Evolutionary conservation across 129 eudicot species (phyloP), one percentile per base, ranked within the genome.

Genomic region (Saussurea involucrata): DNA sequence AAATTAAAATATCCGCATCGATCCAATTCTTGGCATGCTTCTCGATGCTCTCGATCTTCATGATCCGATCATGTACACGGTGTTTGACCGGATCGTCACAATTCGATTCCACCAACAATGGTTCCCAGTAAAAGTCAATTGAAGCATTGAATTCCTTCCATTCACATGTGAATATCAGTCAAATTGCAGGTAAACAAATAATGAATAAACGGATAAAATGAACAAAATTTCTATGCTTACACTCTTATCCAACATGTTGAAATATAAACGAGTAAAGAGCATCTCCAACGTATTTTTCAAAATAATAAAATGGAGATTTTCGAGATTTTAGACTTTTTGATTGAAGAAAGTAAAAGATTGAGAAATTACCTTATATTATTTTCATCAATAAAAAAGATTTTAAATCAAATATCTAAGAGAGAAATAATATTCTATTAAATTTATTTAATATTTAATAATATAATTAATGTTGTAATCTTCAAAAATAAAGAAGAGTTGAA

Each of bases 41-140:
- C 46, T 88, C 90, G 29, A 90, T 90, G 68, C 84, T 83, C 21
- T 90, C 84, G 13, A 77, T 76, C 53, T 82, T 81, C 37, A 90
- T 82, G 58, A 84, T 90, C 37, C 96, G 84, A 8, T 87, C 88
- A 12, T 58, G 76, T 2, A 85, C 80, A 0, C 88, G 83, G 36
- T 88, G 96, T 29, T 40, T 71, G 9, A 82, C 82, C 12, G 92
- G 92, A 72, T 90, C 90, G 11, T 90, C 96, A 5, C 89, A 86
- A 9, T 90, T 90, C 3, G 96, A 90, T 78, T 90, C 96, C 7
- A 90, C 90, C 53, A 90, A 79, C 78, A 90, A 57, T 44, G 96
- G 96, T 37, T 85, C 86, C 96, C 96, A 90, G 8, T 87, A 88
- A 72, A 88, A 90, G 37, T 90, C 92, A 60, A 90, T 84, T 5